These are phyloP conservation scores for Sanghuangporus sanghuang DNA, from an alignment of 1,284 basidiomycete species.

Conservation along the genomic window DNA sequence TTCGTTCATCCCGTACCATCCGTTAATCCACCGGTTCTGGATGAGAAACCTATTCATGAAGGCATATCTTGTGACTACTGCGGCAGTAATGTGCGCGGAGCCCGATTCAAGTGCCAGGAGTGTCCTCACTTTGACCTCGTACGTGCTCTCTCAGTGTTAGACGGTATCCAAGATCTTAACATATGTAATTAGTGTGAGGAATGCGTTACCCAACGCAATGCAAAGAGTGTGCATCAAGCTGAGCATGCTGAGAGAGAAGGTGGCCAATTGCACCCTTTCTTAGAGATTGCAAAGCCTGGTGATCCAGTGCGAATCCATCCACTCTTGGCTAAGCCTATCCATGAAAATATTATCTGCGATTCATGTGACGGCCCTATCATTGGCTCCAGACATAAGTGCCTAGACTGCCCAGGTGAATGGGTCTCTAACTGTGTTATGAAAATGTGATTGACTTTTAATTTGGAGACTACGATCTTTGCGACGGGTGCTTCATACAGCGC, in stretches of 20 bases:
- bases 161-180: not conserved
- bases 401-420: slow-evolving; percentile 57
- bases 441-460: not conserved
- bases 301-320: not conserved
- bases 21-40: slow-evolving; percentile 13
- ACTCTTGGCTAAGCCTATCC: slow-evolving; percentile 20
- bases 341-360: slow-evolving; percentile 51
- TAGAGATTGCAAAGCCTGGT: not conserved
- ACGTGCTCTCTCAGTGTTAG: not conserved
- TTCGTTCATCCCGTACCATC: slow-evolving; percentile 17
- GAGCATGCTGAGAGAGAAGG: slow-evolving; percentile 12
- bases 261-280: slow-evolving; percentile 8
- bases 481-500: slow-evolving; percentile 43
- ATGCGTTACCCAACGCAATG: slow-evolving; percentile 20
- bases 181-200: slow-evolving; percentile 19
- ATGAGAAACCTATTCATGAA: slow-evolving; percentile 17
- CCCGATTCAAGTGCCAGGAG: slow-evolving; percentile 28
- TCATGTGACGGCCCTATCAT: slow-evolving; percentile 47
- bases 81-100: slow-evolving; percentile 23
- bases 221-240: slow-evolving; percentile 20
- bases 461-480: slow-evolving; percentile 69
- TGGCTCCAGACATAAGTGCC: slow-evolving; percentile 68
- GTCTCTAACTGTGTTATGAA: slow-evolving; percentile 1
- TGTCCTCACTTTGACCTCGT: slow-evolving; percentile 28
- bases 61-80: slow-evolving; percentile 29